These are phyloP conservation scores for Dioscorea alata DNA, from an alignment of 106 monocot genomes.

Conservation along the genomic window DNA sequence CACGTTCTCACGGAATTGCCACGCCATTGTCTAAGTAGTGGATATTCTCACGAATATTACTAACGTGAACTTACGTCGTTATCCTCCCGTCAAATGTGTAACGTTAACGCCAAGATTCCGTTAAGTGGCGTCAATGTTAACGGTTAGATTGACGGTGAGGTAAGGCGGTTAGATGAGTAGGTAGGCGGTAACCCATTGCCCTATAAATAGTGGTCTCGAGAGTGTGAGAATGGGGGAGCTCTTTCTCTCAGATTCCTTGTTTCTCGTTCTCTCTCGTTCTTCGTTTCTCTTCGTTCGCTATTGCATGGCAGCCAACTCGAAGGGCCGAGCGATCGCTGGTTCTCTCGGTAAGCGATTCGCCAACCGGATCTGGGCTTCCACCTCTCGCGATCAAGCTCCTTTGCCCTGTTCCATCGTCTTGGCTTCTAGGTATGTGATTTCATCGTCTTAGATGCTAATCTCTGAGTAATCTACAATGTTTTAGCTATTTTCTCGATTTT, in stretches of 20 bases:
- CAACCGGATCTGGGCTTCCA: background rate
- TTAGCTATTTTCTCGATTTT: background rate
- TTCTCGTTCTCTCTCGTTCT: background rate
- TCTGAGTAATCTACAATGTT: background rate
- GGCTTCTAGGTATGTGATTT: background rate
- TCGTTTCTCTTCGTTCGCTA: background rate
- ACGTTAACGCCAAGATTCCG: background rate
- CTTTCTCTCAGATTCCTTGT: background rate
- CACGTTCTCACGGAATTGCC: too few relatives aligned
- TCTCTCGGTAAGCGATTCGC: background rate
- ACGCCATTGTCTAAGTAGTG: too few relatives aligned
- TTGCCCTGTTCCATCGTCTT: background rate
- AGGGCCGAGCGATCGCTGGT: background rate
- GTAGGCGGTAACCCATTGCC: background rate
- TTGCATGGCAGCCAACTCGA: constrained; percentile 4
- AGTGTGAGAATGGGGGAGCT: background rate
- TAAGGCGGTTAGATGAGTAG: background rate
- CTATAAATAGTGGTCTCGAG: background rate
- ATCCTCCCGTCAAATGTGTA: background rate
- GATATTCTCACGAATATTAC: too few relatives aligned
- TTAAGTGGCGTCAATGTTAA: background rate
- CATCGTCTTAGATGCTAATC: background rate
- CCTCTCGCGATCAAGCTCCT: background rate
- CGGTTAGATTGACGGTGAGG: background rate
- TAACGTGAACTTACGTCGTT: background rate